Conservation (phyloP, 2,329 filamentous ascomycete genomes). For the Fusarium mundagurra region DNA sequence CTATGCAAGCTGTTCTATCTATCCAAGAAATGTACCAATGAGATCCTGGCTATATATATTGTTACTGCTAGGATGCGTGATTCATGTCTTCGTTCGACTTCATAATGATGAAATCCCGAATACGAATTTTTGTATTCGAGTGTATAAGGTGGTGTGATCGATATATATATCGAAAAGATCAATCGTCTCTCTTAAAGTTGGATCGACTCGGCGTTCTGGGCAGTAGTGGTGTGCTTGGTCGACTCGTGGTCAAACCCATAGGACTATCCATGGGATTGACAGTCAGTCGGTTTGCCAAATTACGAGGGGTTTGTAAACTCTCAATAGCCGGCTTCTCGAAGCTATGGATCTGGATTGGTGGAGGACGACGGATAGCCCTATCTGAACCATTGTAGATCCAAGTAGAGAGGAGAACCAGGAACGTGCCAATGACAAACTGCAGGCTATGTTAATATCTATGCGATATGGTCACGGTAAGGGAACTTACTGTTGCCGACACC, state of each 20-base stretch:
- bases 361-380: conserved; percentile 63
- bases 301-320: conserved; percentile 51
- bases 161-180: conserved; percentile 1
- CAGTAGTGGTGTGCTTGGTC: conserved; percentile 59
- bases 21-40: conserved; percentile 34
- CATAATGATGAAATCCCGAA: conserved; percentile 28
- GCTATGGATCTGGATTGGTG: conserved; percentile 73
- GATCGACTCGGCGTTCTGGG: conserved; percentile 51
- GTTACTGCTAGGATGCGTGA: conserved; percentile 20
- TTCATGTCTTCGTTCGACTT: conserved; percentile 35
- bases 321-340: conserved; percentile 80
- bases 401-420: conserved; percentile 80
- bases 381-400: conserved; percentile 84
- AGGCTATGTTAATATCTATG: background rate
- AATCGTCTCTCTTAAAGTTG: conserved; percentile 53
- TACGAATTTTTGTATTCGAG: conserved; percentile 19
- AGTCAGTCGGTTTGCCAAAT: conserved; percentile 48
- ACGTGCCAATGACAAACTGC: conserved; percentile 84
- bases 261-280: conserved; percentile 55
- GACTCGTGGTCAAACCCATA: conserved; percentile 56
- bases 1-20: conserved; percentile 15
- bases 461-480: background rate
- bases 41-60: conserved; percentile 34
- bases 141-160: background rate
- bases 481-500: conserved; percentile 75